Evolutionary conservation across 176 grass and related monocot genomes (phyloP).

Genomic region (Dendrocalamus sinicus): DNA sequence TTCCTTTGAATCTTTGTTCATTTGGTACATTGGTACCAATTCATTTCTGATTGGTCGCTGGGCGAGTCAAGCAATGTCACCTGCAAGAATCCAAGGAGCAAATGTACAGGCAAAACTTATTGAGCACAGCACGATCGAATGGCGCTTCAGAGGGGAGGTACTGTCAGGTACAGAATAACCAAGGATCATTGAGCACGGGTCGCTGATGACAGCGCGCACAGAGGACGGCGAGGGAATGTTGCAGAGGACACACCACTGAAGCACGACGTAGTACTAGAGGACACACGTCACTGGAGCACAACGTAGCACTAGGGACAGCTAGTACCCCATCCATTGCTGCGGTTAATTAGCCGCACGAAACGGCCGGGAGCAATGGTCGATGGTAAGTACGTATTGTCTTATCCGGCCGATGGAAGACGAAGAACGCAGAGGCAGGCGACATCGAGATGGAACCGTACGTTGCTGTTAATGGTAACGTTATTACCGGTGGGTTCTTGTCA

Average conservation of each 20-base stretch:
- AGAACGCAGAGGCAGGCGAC: not conserved
- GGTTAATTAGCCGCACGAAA: not conserved
- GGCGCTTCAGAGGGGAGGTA: not conserved
- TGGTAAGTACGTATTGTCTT: not conserved
- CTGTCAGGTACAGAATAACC: not conserved
- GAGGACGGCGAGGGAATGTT: not conserved
- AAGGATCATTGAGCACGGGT: conserved; percentile 5
- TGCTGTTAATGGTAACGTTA: not conserved
- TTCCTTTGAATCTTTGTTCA: not conserved
- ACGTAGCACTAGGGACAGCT: not conserved
- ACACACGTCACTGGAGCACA: conserved; percentile 8
- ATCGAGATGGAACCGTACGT: not conserved
- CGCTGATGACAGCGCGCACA: conserved; percentile 23
- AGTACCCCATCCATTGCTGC: not conserved
- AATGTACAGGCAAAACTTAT: not conserved
- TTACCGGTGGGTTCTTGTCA: not conserved
- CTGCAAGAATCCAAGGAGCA: conserved; percentile 20
- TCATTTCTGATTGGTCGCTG: not conserved
- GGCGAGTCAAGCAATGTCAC: conserved; percentile 22
- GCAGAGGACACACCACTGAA: conserved; percentile 9
- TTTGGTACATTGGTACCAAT: not conserved
- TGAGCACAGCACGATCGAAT: not conserved
- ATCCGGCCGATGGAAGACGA: not conserved
- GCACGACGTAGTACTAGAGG: not conserved
- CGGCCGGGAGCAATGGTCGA: not conserved